Percentiles rank a stretch among this genome's conserved stretches.
These are phyloP conservation scores for Holtermanniella nyarrowii DNA, from an alignment of 768 basidiomycete genomes.

Conservation along the genomic window DNA sequence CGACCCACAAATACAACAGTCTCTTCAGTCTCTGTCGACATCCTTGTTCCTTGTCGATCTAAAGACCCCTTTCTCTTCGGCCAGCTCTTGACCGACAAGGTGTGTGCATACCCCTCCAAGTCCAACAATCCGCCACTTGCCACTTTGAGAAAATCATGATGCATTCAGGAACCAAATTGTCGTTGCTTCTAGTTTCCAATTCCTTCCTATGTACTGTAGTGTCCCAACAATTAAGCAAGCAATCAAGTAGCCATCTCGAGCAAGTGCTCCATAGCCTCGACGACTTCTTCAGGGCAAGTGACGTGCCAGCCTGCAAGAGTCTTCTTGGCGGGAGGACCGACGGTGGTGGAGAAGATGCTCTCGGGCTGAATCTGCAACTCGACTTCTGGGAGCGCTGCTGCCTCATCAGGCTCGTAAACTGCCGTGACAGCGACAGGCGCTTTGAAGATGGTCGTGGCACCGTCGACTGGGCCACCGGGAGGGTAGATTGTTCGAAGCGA, in stretches of 20 bases:
- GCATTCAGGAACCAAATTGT: neutral
- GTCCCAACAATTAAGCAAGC: neutral
- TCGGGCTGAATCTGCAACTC: constrained; percentile 58
- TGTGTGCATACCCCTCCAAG: too few relatives aligned
- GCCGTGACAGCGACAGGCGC: constrained; percentile 49
- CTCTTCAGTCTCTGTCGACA: too few relatives aligned
- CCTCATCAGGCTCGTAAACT: constrained; percentile 36
- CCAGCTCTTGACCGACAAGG: too few relatives aligned
- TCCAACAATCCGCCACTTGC: too few relatives aligned
- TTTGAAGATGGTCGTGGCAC: constrained; percentile 42
- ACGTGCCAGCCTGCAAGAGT: constrained; percentile 90
- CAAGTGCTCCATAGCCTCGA: constrained; percentile 55
- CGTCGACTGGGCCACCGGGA: constrained; percentile 32
- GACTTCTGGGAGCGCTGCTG: constrained; percentile 42
- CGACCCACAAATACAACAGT: too few relatives aligned
- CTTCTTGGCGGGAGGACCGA: constrained; percentile 76
- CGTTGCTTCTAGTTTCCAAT: neutral
- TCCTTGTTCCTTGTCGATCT: too few relatives aligned
- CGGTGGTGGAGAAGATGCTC: constrained; percentile 78
- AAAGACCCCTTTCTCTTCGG: too few relatives aligned
- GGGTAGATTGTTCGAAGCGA: constrained; percentile 57
- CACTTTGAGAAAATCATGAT: too few relatives aligned
- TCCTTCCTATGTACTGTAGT: too few relatives aligned
- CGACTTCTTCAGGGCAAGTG: constrained; percentile 73
- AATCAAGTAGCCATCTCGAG: constrained; percentile 5